These are phyloP conservation scores for Anastatica hierochuntica DNA, from an alignment of 345 rosid genomes.

Conservation along the genomic window DNA sequence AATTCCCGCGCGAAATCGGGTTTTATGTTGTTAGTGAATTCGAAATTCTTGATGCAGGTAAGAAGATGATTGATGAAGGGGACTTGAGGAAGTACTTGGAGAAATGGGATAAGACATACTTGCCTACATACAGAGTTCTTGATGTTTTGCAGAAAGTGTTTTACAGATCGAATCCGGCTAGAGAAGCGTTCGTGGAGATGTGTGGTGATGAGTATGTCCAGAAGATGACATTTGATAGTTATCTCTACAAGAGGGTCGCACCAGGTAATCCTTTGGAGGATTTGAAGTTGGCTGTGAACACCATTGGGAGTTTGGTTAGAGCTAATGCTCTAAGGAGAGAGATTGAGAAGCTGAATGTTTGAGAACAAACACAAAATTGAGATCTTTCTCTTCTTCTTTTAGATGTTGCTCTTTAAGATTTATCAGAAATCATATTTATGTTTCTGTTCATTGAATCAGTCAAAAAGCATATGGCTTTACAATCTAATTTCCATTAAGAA, in stretches of 20 bases:
- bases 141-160: conserved; percentile 84
- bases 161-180: conserved; percentile 78
- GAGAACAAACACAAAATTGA: conserved; percentile 6
- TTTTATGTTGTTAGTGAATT: neutral
- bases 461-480: conserved; percentile 23
- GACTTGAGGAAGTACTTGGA: conserved; percentile 88
- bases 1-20: no score
- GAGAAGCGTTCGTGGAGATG: conserved; percentile 94
- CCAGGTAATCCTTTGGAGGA: conserved; percentile 85
- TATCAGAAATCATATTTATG: conserved; percentile 3
- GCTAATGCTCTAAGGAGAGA: conserved; percentile 85
- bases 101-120: conserved; percentile 92
- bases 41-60: conserved; percentile 11
- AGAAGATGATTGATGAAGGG: conserved; percentile 80
- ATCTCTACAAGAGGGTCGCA: conserved; percentile 70
- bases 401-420: neutral
- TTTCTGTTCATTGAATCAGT: conserved; percentile 14
- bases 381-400: neutral
- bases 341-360: conserved; percentile 70
- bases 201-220: conserved; percentile 84
- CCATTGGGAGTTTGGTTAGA: conserved; percentile 88
- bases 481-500: no score
- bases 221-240: conserved; percentile 94
- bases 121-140: conserved; percentile 88
- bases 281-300: conserved; percentile 79